phyloP scores from a whole-genome alignment of 2,329 filamentous ascomycete genomes.

The Penicillium sclerotiorum region DNA sequence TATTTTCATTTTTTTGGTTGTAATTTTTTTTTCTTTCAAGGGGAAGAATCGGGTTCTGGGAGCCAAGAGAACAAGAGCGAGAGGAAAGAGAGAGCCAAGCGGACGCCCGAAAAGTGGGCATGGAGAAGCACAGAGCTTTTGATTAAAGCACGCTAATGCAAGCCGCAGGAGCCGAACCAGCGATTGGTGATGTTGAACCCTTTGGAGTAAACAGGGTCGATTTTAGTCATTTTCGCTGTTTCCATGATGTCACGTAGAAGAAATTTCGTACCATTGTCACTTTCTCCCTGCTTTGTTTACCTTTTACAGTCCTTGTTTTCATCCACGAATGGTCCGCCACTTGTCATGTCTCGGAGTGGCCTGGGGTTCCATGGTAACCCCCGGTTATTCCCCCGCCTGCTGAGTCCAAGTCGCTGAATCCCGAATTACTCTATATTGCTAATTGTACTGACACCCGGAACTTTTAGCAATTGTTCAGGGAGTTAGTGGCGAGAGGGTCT shows the following conservation, averaged over 20 bases:
- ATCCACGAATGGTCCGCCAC: background rate
- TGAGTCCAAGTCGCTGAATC: background rate
- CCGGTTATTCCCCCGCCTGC: background rate
- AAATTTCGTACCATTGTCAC: too few species aligned
- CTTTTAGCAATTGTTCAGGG: background rate
- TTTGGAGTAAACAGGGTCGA: too few species aligned
- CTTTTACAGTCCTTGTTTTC: background rate
- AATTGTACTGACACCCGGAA: slow-evolving; percentile 7
- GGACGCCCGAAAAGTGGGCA: too few species aligned
- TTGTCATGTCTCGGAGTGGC: slow-evolving; percentile 12
- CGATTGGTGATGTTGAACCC: too few species aligned
- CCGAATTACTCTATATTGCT: background rate
- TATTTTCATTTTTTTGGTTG: background rate
- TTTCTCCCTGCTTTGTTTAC: background rate
- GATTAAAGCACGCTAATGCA: too few species aligned
- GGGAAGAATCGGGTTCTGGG: too few species aligned
- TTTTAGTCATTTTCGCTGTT: too few species aligned
- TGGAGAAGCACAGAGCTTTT: too few species aligned
- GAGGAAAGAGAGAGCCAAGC: too few species aligned
- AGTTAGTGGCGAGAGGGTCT: background rate
- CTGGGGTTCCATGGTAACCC: slow-evolving; percentile 9
- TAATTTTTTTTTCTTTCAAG: background rate
- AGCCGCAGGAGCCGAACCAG: too few species aligned
- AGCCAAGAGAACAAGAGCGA: too few species aligned
- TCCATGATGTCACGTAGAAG: too few species aligned